Base-by-base conservation (phyloP, 805 yeast genomes). In the Myxozyma sirexii region DNA sequence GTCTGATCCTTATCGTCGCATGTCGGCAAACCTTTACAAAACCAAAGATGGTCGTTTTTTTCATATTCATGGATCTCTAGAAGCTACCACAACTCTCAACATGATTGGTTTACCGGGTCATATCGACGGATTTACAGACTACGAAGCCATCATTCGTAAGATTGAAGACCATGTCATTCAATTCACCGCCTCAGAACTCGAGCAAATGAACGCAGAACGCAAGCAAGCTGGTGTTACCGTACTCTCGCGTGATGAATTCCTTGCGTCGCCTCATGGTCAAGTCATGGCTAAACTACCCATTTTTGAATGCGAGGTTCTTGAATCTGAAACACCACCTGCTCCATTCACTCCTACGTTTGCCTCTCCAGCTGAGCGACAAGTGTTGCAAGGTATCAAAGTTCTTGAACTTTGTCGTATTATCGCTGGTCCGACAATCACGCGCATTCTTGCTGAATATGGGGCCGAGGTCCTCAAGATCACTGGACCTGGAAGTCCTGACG, bases 41-140 rank as follows among this genome's bases (percentile, higher is more conserved):
- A 74, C 76, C 8, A 74, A 73, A 53, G 57, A 54, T 24, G 52
- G 43, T 21, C 42, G 49, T 29, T 54, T 46, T 31, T 54, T 43
- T 44, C 77, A 73, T 50, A 69, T 74, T 35, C 77, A 74, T 57
- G 76, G 76, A 7, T 71, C 74, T 7, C 64, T 74, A 42, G 74
- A 73, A 27, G 73, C 76, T 1, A 60, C 71, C 4, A 65, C 70
- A 0, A 71, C 75, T 13, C 64, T 74, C 49, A 68, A 71, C 19
- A 70, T 74, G 76, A 69, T 74, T 41, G 76, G 75, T 1, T 64
- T 74, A 8, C 76, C 76, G 12, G 60, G 70, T 8, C 55, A 65
- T n/a, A 62, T 65, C 8, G 66, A 66, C 17, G 52, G 47, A 15
- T 50, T 74, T 26, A 66, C 66, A 10, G 72, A 69, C 31, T 72